phyloP scores from a whole-genome alignment of 768 basidiomycete genomes.

The Mycena filopes region DNA sequence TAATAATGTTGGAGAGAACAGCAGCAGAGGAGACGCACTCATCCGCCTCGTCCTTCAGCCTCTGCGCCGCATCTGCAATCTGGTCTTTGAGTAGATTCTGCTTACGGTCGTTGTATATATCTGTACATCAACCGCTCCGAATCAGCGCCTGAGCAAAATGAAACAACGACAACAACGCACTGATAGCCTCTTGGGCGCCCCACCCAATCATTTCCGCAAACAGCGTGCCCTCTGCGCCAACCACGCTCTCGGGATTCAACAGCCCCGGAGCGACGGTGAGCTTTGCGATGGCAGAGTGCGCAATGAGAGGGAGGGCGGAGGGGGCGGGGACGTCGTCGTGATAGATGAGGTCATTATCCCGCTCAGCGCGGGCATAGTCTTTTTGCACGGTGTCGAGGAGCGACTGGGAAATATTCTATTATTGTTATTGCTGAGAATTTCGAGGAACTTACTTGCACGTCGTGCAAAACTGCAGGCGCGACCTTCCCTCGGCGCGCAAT shows the following conservation, averaged over 20 bases:
- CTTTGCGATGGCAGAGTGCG: constrained; percentile 73
- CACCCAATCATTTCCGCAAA: constrained; percentile 84
- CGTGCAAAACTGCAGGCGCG: constrained; percentile 72
- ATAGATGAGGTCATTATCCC: constrained; percentile 97
- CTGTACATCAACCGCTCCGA: too few relatives aligned
- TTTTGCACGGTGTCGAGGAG: constrained; percentile 77
- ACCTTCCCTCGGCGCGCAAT: constrained; percentile 72
- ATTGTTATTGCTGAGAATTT: background rate
- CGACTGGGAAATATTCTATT: constrained; percentile 66
- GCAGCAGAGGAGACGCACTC: constrained; percentile 55
- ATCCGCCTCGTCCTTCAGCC: constrained; percentile 69
- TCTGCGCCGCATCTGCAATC: constrained; percentile 67
- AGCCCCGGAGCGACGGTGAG: constrained; percentile 66
- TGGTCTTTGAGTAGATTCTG: constrained; percentile 75
- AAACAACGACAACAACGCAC: constrained; percentile 53
- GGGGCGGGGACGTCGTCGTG: constrained; percentile 85
- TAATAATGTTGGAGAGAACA: constrained; percentile 1
- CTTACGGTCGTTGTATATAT: constrained; percentile 89
- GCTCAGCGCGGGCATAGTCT: constrained; percentile 74
- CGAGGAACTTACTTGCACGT: constrained; percentile 70
- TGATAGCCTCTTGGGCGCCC: constrained; percentile 90
- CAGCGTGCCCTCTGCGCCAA: constrained; percentile 66
- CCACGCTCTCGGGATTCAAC: constrained; percentile 62
- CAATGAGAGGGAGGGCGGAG: constrained; percentile 72
- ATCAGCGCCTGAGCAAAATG: too few relatives aligned